phyloP scores from a whole-genome alignment of 192 early-diverging fungal genomes.

The Lobosporangium transversale region DNA sequence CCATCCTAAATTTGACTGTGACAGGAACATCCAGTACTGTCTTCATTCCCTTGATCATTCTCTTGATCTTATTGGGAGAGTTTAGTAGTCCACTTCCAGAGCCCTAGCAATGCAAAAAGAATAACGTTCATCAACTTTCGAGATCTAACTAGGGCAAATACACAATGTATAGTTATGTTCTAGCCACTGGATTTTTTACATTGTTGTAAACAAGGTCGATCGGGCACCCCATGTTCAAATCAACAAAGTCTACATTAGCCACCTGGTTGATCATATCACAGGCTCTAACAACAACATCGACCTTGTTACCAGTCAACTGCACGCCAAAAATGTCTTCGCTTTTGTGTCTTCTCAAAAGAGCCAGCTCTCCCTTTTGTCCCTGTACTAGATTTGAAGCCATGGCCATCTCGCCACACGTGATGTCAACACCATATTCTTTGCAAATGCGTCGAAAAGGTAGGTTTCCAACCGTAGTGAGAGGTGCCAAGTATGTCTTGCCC shows the following conservation, averaged over 20 bases:
- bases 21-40: slow-evolving; percentile 79
- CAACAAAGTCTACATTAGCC: slow-evolving; percentile 90
- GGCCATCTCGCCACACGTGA: slow-evolving; percentile 98
- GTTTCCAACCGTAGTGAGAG: slow-evolving; percentile 97
- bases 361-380: slow-evolving; percentile 81
- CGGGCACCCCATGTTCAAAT: slow-evolving; percentile 97
- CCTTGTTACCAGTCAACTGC: slow-evolving; percentile 80
- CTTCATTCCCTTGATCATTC: slow-evolving; percentile 81
- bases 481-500: slow-evolving; percentile 93
- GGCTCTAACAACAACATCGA: slow-evolving; percentile 65
- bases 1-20: slow-evolving; percentile 93
- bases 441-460: slow-evolving; percentile 95
- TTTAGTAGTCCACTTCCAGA: slow-evolving; percentile 85
- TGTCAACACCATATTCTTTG: slow-evolving; percentile 93
- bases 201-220: slow-evolving; percentile 85
- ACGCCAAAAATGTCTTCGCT: slow-evolving; percentile 94
- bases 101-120: slow-evolving; percentile 58
- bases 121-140: background rate
- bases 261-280: slow-evolving; percentile 75
- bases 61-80: slow-evolving; percentile 69
- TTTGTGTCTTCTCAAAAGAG: slow-evolving; percentile 82
- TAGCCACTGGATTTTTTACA: no score
- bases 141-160: no score
- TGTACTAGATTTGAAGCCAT: slow-evolving; percentile 73
- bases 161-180: no score